A percentile compares a stretch with the other conserved stretches of the same genome.
Evolutionary conservation across 2,329 filamentous ascomycete genomes (phyloP).

Genomic region (Ilyonectria destructans): DNA sequence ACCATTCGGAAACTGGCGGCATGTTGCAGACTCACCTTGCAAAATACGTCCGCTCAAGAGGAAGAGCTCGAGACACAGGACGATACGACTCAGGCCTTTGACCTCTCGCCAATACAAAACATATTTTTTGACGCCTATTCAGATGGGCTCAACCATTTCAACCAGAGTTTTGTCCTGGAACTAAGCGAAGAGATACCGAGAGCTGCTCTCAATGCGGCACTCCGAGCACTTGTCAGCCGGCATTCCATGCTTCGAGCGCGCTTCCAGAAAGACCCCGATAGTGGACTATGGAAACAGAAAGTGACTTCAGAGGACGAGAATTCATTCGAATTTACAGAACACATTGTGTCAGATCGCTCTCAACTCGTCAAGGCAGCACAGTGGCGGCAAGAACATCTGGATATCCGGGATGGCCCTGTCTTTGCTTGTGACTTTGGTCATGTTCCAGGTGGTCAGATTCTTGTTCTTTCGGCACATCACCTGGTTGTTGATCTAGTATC

Average conservation of each 20-base stretch:
- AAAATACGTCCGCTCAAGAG: no score
- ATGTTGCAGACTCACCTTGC: no score
- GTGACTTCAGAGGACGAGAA: conserved; percentile 38
- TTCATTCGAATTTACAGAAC: conserved; percentile 42
- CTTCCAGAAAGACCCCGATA: conserved; percentile 38
- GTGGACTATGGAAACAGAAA: conserved; percentile 42
- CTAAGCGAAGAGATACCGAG: conserved; percentile 42
- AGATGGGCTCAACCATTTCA: conserved; percentile 52
- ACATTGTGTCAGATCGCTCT: conserved; percentile 30
- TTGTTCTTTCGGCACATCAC: conserved; percentile 56
- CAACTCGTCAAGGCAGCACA: conserved; percentile 20
- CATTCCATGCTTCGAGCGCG: conserved; percentile 58
- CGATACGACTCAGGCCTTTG: no score
- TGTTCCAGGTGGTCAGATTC: conserved; percentile 34
- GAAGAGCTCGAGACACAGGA: no score
- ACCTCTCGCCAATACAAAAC: conserved; percentile 61
- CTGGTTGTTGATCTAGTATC: conserved; percentile 63
- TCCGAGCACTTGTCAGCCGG: conserved; percentile 48
- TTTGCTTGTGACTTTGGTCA: conserved; percentile 29
- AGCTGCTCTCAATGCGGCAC: conserved; percentile 38
- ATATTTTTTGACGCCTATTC: conserved; percentile 56
- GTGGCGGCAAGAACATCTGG: conserved; percentile 19
- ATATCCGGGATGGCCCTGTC: conserved; percentile 10
- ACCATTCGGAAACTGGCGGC: no score
- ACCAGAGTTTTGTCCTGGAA: conserved; percentile 61